Evolutionary conservation across 2,329 filamentous ascomycete genomes (phyloP), one percentile per base, ranked within the genome.

Genomic region (Hypomyces perniciosus): DNA sequence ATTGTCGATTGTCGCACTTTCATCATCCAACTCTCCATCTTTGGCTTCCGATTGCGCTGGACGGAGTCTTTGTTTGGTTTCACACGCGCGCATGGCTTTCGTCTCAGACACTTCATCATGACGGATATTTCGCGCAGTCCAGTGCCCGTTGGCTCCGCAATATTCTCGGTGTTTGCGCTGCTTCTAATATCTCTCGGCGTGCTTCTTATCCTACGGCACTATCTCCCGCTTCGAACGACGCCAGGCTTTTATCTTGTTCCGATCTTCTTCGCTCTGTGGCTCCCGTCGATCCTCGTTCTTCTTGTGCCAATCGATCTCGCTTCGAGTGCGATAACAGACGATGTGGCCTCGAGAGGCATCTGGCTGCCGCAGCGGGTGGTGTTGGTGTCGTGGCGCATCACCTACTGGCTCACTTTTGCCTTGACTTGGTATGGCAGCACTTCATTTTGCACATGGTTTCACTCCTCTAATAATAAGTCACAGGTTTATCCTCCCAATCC

Each of bases 251-350:
- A 97, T 46, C 79, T 90, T 46, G 79, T 96, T 2, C 92, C 93
- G 34, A 90, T 99, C 55, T 99, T 99, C 73, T 86, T 99, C 59
- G 90, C 92, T n/a, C 79, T 99, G 59, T 91, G 89, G 64, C 81
- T 99, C 5, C 95, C 93, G 8, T 89, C 90, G 43, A 91, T 88
- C 67, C 92, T 95, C 62, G 83, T 97, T 27, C 76, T 99, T 27
- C 81, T 99, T 26, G 90, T 99, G 6, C 93, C 93, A 5, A 95
- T 99, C 67, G 93, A 99, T 69, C 83, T 99, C 58, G 91, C 92
- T 1, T 96, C 91, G 6, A 92, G 82, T 64, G 85, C 88, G 26
- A 79, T 83, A 44, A 83, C 84, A 46, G 84, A 87, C 54, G 85
- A 87, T 68, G 83, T 80, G 54, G 78, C 80, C 12, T 78, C 81